Base-by-base conservation (phyloP, 768 basidiomycete species). In the Lactarius akahatsu region DNA sequence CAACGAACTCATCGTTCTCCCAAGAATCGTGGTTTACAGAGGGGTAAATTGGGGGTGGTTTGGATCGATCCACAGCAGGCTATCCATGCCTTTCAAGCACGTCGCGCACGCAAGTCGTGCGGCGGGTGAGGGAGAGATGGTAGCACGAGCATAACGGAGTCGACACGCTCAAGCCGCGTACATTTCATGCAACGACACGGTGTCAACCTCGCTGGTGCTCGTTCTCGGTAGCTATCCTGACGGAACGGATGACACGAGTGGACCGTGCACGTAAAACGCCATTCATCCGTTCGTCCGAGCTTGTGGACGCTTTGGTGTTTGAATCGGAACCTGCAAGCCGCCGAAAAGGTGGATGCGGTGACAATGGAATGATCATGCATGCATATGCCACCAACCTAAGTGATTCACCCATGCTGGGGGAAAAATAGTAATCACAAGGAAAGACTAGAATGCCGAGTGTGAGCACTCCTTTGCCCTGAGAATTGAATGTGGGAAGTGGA, bases 171-270 rank as follows among this genome's bases (percentile, higher is more conserved):
- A 26, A 38, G 34, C 61, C 45, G 32, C 50, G n/a, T 54, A 52
- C 50, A 61, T 52, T 61, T 52, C 50, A 61, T 61, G 20, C 20
- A 61, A 30, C 18, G 30, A 56, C 28, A 56, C 55, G 32, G 20
- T 8, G 20, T 34, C 30, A 6, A 20, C 55, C 28, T 30, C 55
- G 30, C 55, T 56, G 30, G 61, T 54, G 16, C 34, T 28, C 32
- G 38, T 34, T 61, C 38, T 30, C 16, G 26, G n/a, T 38, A 8
- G 23, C 34, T 45, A n/a, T 50, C n/a, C 11, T 15, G 50, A 52
- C 47, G 47, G 59, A 34, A 10, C 11, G 23, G 30, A 23, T 38
- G 23, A 3, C 16, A 52, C 50, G 50, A 52, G 50, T 28, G 13
- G 50, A 23, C 10, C 47, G 36, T 16, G 20, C 34, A 61, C 34